A percentile compares a stretch with the other conserved stretches of the same genome.
Evolutionary conservation across 176 grass and related monocot genomes (phyloP).

Genomic region (Dactylis glomerata): DNA sequence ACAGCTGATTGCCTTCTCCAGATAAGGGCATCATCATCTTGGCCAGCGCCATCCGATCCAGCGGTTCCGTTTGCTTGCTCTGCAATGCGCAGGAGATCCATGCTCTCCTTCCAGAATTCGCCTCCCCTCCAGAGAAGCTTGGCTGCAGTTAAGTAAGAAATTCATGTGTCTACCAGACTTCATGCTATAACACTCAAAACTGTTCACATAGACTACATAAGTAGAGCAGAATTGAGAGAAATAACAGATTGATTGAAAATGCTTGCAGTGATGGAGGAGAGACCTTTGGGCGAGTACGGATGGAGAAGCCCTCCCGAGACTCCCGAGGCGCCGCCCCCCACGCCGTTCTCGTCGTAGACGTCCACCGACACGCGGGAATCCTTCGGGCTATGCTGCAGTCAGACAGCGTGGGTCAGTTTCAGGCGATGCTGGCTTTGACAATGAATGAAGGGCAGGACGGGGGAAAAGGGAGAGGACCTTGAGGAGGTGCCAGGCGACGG

Average conservation of each 20-base stretch:
- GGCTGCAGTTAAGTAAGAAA: constrained; percentile 41
- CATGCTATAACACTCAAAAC: not conserved
- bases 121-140: constrained; percentile 87
- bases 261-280: not conserved
- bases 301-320: constrained; percentile 82
- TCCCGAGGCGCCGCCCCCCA: constrained; percentile 85
- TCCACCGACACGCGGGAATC: constrained; percentile 60
- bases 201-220: not conserved
- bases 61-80: constrained; percentile 41
- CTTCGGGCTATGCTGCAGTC: constrained; percentile 55
- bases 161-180: not conserved
- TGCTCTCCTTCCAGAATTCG: constrained; percentile 86
- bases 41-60: not conserved
- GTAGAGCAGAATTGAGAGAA: not conserved
- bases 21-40: constrained; percentile 36
- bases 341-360: constrained; percentile 82
- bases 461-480: constrained; percentile 35
- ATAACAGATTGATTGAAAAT: not conserved
- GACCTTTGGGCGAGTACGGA: constrained; percentile 95
- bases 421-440: not conserved
- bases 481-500: constrained; percentile 95
- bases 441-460: not conserved
- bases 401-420: not conserved
- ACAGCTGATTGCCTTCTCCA: constrained; percentile 76
- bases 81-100: constrained; percentile 53